Conservation (phyloP, 2,329 filamentous ascomycete species). For the Calonectria leucothoes region DNA sequence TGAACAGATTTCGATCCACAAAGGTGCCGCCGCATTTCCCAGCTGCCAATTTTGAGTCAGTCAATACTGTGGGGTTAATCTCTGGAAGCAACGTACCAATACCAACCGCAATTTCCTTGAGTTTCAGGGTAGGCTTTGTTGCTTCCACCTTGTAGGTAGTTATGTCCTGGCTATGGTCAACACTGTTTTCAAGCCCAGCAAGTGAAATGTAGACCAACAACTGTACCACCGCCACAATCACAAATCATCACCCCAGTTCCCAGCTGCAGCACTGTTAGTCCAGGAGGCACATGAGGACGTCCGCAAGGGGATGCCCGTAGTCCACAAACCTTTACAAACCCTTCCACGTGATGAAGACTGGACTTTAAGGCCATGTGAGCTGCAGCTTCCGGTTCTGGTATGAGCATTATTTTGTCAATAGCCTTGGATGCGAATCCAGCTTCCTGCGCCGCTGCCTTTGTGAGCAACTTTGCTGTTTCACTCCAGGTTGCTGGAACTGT, state of each 20-base stretch:
- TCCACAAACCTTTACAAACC: slow-evolving; percentile 66
- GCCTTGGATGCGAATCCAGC: slow-evolving; percentile 5
- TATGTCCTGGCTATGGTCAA: not conserved
- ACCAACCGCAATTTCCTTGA: slow-evolving; percentile 7
- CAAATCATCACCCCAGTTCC: slow-evolving; percentile 12
- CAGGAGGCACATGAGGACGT: too few species aligned
- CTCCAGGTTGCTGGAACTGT: slow-evolving; percentile 29
- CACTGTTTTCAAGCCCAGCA: not conserved
- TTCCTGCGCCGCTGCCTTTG: slow-evolving; percentile 17
- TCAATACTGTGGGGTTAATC: too few species aligned
- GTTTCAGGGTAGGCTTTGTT: not conserved
- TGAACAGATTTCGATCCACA: slow-evolving; percentile 26
- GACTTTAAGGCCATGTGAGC: slow-evolving; percentile 19
- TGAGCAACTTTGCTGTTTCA: slow-evolving; percentile 20
- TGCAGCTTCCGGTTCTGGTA: slow-evolving; percentile 27
- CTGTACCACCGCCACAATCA: slow-evolving; percentile 13
- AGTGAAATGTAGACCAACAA: too few species aligned
- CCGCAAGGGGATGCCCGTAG: not conserved
- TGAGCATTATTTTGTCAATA: slow-evolving; percentile 22
- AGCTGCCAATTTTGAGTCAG: not conserved
- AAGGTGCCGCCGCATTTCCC: slow-evolving; percentile 28
- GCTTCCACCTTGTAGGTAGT: not conserved
- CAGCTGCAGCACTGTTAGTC: not conserved
- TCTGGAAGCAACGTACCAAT: not conserved
- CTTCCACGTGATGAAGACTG: not conserved